These are phyloP conservation scores for Neofusicoccum umdonicola DNA, from an alignment of 2,329 filamentous ascomycete genomes.

Conservation along the genomic window DNA sequence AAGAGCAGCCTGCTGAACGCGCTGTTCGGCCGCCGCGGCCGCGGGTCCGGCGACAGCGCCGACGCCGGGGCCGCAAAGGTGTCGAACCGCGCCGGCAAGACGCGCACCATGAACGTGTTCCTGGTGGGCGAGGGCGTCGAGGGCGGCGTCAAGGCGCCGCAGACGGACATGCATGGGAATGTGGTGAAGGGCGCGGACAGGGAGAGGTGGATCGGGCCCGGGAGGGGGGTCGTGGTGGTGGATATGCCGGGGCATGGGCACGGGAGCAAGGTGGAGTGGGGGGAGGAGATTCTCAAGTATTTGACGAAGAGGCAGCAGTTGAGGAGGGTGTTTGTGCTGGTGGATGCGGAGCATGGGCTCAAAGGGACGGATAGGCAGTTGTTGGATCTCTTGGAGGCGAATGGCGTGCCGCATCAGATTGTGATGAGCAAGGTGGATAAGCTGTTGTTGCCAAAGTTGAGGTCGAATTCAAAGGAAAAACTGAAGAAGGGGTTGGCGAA, in stretches of 20 bases:
- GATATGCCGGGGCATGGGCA: constrained; percentile 73
- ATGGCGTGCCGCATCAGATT: constrained; percentile 63
- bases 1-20: constrained; percentile 68
- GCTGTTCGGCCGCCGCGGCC: constrained; percentile 43
- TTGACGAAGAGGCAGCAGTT: constrained; percentile 61
- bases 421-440: constrained; percentile 67
- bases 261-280: constrained; percentile 62
- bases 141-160: constrained; percentile 11
- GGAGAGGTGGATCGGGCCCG: constrained; percentile 38
- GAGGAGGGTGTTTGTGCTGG: constrained; percentile 61
- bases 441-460: constrained; percentile 41
- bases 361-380: constrained; percentile 60
- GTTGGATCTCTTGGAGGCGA: constrained; percentile 54
- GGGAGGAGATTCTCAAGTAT: constrained; percentile 67
- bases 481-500: constrained; percentile 25
- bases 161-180: background rate
- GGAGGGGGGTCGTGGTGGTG: constrained; percentile 55
- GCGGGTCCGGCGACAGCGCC: constrained; percentile 24
- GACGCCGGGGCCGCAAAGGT: constrained; percentile 50
- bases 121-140: constrained; percentile 40
- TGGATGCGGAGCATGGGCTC: constrained; percentile 63
- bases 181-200: constrained; percentile 14
- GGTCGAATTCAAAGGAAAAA: constrained; percentile 24
- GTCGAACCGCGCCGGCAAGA: constrained; percentile 55
- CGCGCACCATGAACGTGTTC: constrained; percentile 65